phyloP scores from a whole-genome alignment of 169 alveolate genomes.

The Cytauxzoon felis region DNA sequence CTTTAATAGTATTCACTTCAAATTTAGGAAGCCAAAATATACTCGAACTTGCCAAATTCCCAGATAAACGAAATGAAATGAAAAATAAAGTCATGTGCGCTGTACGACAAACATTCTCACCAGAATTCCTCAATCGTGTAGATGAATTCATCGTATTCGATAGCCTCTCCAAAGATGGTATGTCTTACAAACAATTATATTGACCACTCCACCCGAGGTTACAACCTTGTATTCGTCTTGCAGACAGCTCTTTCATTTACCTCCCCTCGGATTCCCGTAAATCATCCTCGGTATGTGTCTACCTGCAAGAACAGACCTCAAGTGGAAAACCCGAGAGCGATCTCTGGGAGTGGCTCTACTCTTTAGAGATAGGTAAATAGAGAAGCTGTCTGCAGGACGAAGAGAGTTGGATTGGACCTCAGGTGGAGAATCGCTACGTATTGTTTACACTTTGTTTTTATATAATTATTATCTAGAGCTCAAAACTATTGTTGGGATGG shows the following conservation, averaged over 20 bases:
- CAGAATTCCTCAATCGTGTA: constrained; percentile 83
- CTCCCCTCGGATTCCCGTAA: too few species aligned
- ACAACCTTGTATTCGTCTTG: too few species aligned
- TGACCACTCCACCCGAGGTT: background rate
- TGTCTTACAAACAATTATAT: too few species aligned
- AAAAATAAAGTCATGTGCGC: constrained; percentile 74
- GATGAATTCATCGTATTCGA: constrained; percentile 82
- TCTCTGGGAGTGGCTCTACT: too few species aligned
- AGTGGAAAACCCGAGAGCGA: too few species aligned
- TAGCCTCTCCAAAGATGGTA: constrained; percentile 63
- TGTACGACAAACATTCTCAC: constrained; percentile 75
- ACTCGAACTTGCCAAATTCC: constrained; percentile 76
- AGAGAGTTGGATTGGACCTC: too few species aligned
- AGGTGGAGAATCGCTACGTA: too few species aligned
- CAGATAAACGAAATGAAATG: constrained; percentile 70
- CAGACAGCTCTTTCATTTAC: too few species aligned
- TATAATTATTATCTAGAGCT: constrained; percentile 63
- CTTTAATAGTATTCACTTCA: constrained; percentile 80
- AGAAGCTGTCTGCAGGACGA: too few species aligned
- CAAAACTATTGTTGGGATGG: constrained; percentile 76
- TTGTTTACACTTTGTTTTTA: background rate
- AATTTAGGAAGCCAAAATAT: constrained; percentile 82
- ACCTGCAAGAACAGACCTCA: too few species aligned
- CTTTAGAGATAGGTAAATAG: too few species aligned
- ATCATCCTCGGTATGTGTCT: background rate